Evolutionary conservation across 2,329 filamentous ascomycete species (phyloP), one percentile per base, ranked within the genome.

Genomic region (Clonostachys byssicola): DNA sequence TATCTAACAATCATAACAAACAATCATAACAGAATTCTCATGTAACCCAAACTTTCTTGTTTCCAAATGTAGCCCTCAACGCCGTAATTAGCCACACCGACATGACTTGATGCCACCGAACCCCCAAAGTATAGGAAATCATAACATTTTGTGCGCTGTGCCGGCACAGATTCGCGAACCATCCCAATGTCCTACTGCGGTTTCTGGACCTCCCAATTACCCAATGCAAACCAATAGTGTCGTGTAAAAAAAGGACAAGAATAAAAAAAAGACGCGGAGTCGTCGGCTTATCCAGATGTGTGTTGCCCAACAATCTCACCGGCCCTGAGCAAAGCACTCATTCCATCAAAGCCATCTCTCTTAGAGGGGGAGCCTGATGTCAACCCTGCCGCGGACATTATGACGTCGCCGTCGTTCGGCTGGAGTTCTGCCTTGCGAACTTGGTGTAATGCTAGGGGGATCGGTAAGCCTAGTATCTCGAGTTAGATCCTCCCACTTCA

Each of bases 301-400:
- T 30, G 23, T 30, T 30, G 23, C 2, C 76, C 75, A 38, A 83
- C 77, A 50, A 84, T 78, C 54, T 83, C 80, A 34, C 80, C 78
- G 10, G 81, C 81, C 50, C 70, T 71, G 2, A 84, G 59, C 12
- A 85, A 63, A 7, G 80, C 80, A 49, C 71, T 80, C 64, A 85
- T 79, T 3, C 80, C 80, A 51, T 84, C 80, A 17, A 83, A 61
- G 5, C 59, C 59, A 10, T 48, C 42, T 42, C 56, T 63, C 4
- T 44, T 36, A 6, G 62, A 58, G 6, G 52, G 23, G 23, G 58
- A 53, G 43, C 56, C 52, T 34, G 13, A 12, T 34, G 18, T 17
- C 12, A 40, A n/a, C 16, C 16, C 34, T 5, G 47, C 42, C 13
- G 58, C 48, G 7, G 56, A 60, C 60, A 63, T 67, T 41, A 62